Percentiles rank a stretch among this genome's conserved stretches.
Evolutionary conservation across 805 yeast species (phyloP).

Genomic region (Debaryomyces castellii): DNA sequence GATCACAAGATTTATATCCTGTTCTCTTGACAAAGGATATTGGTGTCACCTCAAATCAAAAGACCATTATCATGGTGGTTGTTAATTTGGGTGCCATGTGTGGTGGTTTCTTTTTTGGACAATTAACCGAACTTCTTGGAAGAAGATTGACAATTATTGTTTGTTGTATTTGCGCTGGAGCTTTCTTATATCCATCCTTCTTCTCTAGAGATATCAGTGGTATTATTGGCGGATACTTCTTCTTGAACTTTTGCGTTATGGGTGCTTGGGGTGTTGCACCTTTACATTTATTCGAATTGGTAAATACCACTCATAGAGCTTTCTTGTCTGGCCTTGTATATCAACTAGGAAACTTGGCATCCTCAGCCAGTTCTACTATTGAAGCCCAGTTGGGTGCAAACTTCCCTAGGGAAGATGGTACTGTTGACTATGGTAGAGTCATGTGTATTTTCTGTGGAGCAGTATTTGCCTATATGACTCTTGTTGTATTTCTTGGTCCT

Average conservation of each 20-base stretch:
- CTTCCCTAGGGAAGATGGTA: conserved; percentile 34
- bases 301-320: conserved; percentile 64
- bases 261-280: conserved; percentile 73
- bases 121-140: conserved; percentile 34
- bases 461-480: conserved; percentile 51
- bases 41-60: conserved; percentile 27
- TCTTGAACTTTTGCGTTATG: conserved; percentile 60
- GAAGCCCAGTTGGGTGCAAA: conserved; percentile 59
- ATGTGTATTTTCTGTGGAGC: conserved; percentile 69
- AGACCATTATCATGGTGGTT: conserved; percentile 38
- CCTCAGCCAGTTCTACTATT: conserved; percentile 68
- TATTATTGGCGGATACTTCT: conserved; percentile 58
- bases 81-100: conserved; percentile 41
- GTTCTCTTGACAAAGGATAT: conserved; percentile 34
- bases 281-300: conserved; percentile 57
- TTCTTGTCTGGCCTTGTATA: conserved; percentile 62
- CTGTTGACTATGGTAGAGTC: conserved; percentile 53
- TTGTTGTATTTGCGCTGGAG: conserved; percentile 33
- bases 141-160: conserved; percentile 33
- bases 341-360: conserved; percentile 67
- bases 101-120: conserved; percentile 48
- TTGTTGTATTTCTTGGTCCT: conserved; percentile 57
- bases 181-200: conserved; percentile 41
- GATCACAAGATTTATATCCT: conserved; percentile 42
- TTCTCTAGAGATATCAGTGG: conserved; percentile 34